Conservation (phyloP, 2,329 filamentous ascomycete genomes). For the Colletotrichum viniferum region DNA sequence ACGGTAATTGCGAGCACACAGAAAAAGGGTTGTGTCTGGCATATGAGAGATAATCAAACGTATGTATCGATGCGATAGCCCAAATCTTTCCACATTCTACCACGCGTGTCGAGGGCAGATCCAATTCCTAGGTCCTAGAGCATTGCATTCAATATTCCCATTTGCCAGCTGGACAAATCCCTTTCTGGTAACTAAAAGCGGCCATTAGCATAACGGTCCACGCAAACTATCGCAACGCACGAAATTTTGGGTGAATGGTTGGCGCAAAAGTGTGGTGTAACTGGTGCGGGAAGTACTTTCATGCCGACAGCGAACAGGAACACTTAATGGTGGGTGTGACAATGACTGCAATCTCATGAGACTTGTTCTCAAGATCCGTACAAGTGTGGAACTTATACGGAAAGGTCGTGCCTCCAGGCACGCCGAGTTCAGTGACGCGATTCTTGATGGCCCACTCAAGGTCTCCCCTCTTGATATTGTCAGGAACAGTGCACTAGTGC, state of each 20-base stretch:
- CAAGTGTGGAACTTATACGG: background rate
- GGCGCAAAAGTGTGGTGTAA: background rate
- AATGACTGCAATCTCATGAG: background rate
- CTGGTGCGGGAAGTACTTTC: rapidly evolving
- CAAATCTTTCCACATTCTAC: background rate
- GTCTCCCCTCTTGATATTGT: background rate
- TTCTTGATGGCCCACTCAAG: background rate
- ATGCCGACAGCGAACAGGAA: rapidly evolving
- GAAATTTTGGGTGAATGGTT: background rate
- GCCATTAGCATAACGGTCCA: background rate
- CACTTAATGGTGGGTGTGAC: background rate
- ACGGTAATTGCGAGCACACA: background rate
- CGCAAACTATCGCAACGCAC: background rate
- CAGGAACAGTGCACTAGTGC: background rate
- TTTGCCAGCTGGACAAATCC: background rate
- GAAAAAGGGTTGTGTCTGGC: rapidly evolving
- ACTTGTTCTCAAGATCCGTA: background rate
- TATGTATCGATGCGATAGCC: rapidly evolving
- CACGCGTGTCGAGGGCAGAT: background rate
- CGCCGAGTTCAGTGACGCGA: background rate
- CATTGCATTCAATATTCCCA: background rate
- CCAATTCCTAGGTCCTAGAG: background rate
- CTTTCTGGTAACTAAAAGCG: background rate
- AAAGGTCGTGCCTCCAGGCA: background rate
- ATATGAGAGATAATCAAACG: background rate